Evolutionary conservation across 1,139 yeast genomes (phyloP).

Genomic region (Blastobotrys arbuscula): DNA sequence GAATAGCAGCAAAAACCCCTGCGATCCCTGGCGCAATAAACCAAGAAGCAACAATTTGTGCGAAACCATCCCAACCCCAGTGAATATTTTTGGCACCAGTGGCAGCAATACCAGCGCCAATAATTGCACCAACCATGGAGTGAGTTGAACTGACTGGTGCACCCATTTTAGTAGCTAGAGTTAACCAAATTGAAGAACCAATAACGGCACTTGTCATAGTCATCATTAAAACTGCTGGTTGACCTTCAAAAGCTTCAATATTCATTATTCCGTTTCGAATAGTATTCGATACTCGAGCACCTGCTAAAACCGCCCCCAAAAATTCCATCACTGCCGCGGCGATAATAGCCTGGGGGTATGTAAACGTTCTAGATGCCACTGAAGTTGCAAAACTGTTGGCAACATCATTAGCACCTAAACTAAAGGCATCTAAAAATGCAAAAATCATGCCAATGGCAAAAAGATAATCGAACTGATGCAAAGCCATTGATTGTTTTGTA

Average conservation of each 20-base stretch:
- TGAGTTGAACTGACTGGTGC: slow-evolving; percentile 79
- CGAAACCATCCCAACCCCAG: slow-evolving; percentile 66
- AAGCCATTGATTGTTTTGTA: slow-evolving; percentile 35
- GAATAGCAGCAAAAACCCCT: slow-evolving; percentile 54
- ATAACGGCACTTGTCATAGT: slow-evolving; percentile 71
- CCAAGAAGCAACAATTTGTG: slow-evolving; percentile 76
- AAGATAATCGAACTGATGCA: slow-evolving; percentile 59
- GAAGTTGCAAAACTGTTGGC: slow-evolving; percentile 71
- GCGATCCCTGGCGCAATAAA: slow-evolving; percentile 73
- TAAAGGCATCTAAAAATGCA: slow-evolving; percentile 74
- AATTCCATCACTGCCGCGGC: slow-evolving; percentile 65
- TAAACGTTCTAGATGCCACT: slow-evolving; percentile 61
- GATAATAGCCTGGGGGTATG: slow-evolving; percentile 71
- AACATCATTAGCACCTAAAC: slow-evolving; percentile 79
- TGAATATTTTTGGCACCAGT: slow-evolving; percentile 49
- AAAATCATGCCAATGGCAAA: slow-evolving; percentile 54
- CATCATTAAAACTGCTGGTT: slow-evolving; percentile 67
- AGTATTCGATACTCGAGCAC: slow-evolving; percentile 65
- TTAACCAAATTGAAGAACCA: slow-evolving; percentile 70
- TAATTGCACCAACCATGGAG: slow-evolving; percentile 70
- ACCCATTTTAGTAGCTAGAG: slow-evolving; percentile 62
- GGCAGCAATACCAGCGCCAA: slow-evolving; percentile 73
- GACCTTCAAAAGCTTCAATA: slow-evolving; percentile 42
- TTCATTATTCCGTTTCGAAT: slow-evolving; percentile 59
- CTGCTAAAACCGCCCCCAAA: slow-evolving; percentile 66